phyloP scores from a whole-genome alignment of 2,329 filamentous ascomycete species.

The Xylariaceae sp. region DNA sequence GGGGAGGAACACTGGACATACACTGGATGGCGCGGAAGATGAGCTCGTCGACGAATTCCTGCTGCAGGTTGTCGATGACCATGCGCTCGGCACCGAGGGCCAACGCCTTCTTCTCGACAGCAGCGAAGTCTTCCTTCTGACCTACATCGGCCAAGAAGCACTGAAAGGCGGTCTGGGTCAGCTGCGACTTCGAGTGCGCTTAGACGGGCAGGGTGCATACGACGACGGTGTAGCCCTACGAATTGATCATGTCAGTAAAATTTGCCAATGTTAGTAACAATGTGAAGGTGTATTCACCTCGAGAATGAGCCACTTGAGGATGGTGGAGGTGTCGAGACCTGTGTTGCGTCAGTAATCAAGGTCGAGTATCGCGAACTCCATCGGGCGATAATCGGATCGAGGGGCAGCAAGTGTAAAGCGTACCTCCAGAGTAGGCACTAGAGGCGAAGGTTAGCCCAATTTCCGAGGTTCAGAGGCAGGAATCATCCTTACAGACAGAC shows the following conservation, averaged over 20 bases:
- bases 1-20: slow-evolving; percentile 35
- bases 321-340: slow-evolving; percentile 40
- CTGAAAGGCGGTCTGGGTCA: slow-evolving; percentile 3
- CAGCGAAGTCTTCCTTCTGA: slow-evolving; percentile 70
- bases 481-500: too few relatives aligned
- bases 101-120: slow-evolving; percentile 61
- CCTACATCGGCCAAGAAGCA: slow-evolving; percentile 64
- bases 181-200: not conserved
- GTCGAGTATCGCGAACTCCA: too few relatives aligned
- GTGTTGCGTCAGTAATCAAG: not conserved
- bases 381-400: too few relatives aligned
- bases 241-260: not conserved
- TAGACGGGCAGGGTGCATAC: not conserved
- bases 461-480: too few relatives aligned
- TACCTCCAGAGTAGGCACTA: too few relatives aligned
- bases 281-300: slow-evolving; percentile 5
- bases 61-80: slow-evolving; percentile 54
- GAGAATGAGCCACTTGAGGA: slow-evolving; percentile 37
- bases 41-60: slow-evolving; percentile 74
- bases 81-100: slow-evolving; percentile 64
- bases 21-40: slow-evolving; percentile 74
- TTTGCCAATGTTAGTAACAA: not conserved
- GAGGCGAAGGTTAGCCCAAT: too few relatives aligned
- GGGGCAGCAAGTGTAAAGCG: too few relatives aligned
- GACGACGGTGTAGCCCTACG: slow-evolving; percentile 25